These are phyloP conservation scores for Pseudocohnilembus persalinus DNA, from an alignment of 169 alveolate genomes.

Conservation along the genomic window DNA sequence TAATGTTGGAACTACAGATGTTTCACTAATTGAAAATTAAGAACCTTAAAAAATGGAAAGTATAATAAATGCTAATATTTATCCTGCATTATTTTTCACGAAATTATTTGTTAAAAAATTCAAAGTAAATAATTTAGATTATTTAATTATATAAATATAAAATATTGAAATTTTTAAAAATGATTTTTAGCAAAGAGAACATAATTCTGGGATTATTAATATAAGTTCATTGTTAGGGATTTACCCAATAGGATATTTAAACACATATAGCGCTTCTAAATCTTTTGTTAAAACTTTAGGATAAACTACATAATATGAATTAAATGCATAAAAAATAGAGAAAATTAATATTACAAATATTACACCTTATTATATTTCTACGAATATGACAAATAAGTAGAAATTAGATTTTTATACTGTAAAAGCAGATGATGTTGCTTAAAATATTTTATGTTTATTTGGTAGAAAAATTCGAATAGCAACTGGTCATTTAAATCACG, in stretches of 20 bases:
- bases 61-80: constrained; percentile 3
- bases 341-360: constrained; percentile 5
- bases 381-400: constrained; percentile 13
- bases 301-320: constrained; percentile 3
- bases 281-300: not conserved
- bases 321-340: not conserved
- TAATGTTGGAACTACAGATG: constrained; percentile 20
- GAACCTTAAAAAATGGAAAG: not conserved
- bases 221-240: constrained; percentile 1
- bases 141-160: no score
- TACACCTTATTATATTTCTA: constrained; percentile 15
- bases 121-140: not conserved
- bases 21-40: not conserved
- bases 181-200: no score
- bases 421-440: constrained; percentile 1
- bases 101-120: constrained; percentile 8
- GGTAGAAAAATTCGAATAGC: no score
- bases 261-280: constrained; percentile 14
- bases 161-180: no score
- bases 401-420: constrained; percentile 7
- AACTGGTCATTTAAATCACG: no score
- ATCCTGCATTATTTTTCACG: not conserved
- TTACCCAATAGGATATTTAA: constrained; percentile 6
- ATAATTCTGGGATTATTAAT: constrained; percentile 9
- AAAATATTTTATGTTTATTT: no score